Evolutionary conservation across 192 early-diverging fungal genomes (phyloP), one percentile per base, ranked within the genome.

Genomic region (Ambispora gerdemannii): DNA sequence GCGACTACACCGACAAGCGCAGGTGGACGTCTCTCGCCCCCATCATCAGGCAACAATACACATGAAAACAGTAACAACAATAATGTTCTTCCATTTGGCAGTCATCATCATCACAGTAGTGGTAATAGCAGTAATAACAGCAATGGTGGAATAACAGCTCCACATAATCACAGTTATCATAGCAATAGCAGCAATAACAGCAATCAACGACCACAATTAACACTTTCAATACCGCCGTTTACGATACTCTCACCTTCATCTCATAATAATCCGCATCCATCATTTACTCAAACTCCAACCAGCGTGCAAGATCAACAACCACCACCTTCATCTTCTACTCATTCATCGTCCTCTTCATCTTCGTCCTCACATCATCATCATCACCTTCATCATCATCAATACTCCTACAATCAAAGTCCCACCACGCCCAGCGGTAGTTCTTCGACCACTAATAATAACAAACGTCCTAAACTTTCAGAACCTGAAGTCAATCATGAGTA

Each of bases 401-500:
- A 70, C 50, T 59, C 68, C 11, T n/a, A n/a, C n/a, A n/a, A n/a
- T n/a, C 68, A 70, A 70, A 59, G 55, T 43, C 68, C 68, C 19
- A 70, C 68, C 22, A 35, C 28, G 7, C n/a, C 28, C 33, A 49
- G 17, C 35, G n/a, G n/a, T n/a, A 27, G 19, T 4, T 20, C 55
- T 58, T 1, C 55, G 19, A 4, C 11, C 11, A 58, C 13, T 58
- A 30, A 3, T 31, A 59, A 27, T 25, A 55, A 55, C 50, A 70
- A 70, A 47, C 68, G 68, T 22, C 13, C 68, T 20, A 70, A 60
- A 58, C 68, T 31, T 49, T 56, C 68, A 63, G 63, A 80, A 76
- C 15, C 69, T 67, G 32, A 80, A 75, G 65, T 80, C 66, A 4
- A 72, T 80, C 79, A 80, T 60, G 79, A 80, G 50, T 76, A 76